These are phyloP conservation scores for Chlorella variabilis DNA, from an alignment of 163 green algal genomes.

Conservation along the genomic window DNA sequence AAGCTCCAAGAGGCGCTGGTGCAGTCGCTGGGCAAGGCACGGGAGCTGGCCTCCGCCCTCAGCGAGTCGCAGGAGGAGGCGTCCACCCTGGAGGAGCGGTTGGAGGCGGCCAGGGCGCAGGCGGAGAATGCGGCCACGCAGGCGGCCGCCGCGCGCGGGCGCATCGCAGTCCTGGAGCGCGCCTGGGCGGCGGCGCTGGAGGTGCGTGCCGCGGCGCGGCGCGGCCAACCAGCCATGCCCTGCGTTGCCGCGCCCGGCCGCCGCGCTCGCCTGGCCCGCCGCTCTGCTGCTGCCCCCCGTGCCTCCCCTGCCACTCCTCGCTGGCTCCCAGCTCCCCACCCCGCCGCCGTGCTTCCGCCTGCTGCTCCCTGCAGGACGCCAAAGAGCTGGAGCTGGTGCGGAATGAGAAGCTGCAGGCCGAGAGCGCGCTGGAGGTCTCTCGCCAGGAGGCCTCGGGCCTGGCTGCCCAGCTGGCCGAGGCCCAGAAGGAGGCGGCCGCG, in stretches of 20 bases:
- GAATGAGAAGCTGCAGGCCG: neutral
- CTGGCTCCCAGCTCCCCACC: too few species aligned
- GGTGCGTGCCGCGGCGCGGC: too few species aligned
- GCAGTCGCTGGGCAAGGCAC: neutral
- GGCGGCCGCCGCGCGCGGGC: neutral
- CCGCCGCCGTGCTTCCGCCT: neutral
- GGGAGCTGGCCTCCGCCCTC: neutral
- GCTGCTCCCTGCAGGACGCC: neutral
- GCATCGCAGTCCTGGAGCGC: neutral
- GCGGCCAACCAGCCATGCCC: too few species aligned
- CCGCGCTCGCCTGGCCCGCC: too few species aligned
- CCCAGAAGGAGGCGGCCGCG: neutral
- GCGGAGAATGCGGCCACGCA: neutral
- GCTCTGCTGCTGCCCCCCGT: too few species aligned
- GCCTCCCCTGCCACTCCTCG: too few species aligned
- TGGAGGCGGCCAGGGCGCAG: neutral
- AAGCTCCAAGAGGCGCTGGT: neutral
- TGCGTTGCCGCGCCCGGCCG: too few species aligned
- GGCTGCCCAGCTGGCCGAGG: neutral
- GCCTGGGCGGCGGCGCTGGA: constrained; percentile 2
- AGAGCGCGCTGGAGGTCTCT: neutral
- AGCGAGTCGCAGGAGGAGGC: constrained; percentile 1
- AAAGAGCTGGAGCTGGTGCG: constrained; percentile 6
- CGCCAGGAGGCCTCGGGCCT: neutral
- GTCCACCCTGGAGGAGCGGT: neutral